Evolutionary conservation across 2,329 filamentous ascomycete species (phyloP).

Genomic region (Sclerotinia subarctica): DNA sequence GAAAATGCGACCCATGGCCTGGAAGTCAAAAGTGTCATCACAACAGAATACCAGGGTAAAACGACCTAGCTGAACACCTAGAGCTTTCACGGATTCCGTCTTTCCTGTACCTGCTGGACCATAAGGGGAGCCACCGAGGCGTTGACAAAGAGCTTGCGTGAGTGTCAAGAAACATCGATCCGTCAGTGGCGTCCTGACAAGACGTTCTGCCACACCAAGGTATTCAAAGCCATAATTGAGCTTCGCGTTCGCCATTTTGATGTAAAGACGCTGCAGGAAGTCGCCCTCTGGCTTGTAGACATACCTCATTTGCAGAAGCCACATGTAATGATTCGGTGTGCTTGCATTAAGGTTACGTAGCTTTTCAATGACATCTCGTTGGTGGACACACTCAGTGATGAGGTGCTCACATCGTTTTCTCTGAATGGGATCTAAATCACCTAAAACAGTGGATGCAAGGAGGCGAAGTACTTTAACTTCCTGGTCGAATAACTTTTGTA

Average conservation of each 20-base stretch:
- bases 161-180: constrained; percentile 98
- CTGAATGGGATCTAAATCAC: constrained; percentile 80
- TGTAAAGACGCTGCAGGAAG: constrained; percentile 73
- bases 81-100: constrained; percentile 96
- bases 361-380: constrained; percentile 88
- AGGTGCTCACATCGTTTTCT: constrained; percentile 98
- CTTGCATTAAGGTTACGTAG: constrained; percentile 73
- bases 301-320: constrained; percentile 97
- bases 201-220: constrained; percentile 89
- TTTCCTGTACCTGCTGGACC: constrained; percentile 97
- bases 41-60: constrained; percentile 99
- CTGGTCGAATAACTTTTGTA: constrained; percentile 71
- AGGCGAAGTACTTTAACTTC: constrained; percentile 82
- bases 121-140: constrained; percentile 93
- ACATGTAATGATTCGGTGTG: constrained; percentile 77
- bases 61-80: constrained; percentile 91
- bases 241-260: constrained; percentile 96
- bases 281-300: constrained; percentile 82
- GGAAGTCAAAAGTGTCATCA: constrained; percentile 99
- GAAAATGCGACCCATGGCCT: constrained; percentile 99
- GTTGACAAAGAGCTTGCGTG: constrained; percentile 91
- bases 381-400: constrained; percentile 98
- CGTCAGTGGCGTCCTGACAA: constrained; percentile 93
- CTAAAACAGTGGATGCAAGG: constrained; percentile 83
- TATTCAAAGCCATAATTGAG: constrained; percentile 98